Conservation (phyloP, 164 flowering plant genomes). For the Cinnamomum micranthum region DNA sequence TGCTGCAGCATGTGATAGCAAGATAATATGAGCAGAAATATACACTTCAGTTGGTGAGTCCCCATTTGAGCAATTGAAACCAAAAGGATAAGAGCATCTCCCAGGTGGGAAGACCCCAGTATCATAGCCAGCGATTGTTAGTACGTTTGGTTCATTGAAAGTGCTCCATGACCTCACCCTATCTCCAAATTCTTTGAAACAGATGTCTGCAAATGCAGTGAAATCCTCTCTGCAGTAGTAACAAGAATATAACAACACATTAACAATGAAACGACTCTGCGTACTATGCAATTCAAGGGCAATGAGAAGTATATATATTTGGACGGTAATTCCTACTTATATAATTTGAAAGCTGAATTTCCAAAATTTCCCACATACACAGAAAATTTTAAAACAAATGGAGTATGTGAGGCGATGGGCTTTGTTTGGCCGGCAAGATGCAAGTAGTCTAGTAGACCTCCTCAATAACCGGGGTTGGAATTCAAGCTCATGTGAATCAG, state of each 20-base stretch:
- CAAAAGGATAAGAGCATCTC: constrained; percentile 13
- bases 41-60: constrained; percentile 16
- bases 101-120: constrained; percentile 12
- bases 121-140: constrained; percentile 7
- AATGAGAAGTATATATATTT: no score
- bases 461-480: no score
- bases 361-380: no score
- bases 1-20: constrained; percentile 17
- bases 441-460: no score
- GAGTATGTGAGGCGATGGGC: no score
- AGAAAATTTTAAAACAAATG: no score
- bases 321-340: no score
- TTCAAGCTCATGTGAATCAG: no score
- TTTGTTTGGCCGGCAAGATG: no score
- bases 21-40: constrained; percentile 10
- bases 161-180: constrained; percentile 19
- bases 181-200: constrained; percentile 21
- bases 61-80: constrained; percentile 8
- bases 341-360: no score
- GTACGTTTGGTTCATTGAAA: constrained; percentile 14
- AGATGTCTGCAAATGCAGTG: constrained; percentile 15
- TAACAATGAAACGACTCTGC: neutral
- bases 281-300: neutral
- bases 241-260: neutral
- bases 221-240: constrained; percentile 16